These are phyloP conservation scores for Magnolia officinalis DNA, from an alignment of 164 flowering plant species.

Conservation along the genomic window DNA sequence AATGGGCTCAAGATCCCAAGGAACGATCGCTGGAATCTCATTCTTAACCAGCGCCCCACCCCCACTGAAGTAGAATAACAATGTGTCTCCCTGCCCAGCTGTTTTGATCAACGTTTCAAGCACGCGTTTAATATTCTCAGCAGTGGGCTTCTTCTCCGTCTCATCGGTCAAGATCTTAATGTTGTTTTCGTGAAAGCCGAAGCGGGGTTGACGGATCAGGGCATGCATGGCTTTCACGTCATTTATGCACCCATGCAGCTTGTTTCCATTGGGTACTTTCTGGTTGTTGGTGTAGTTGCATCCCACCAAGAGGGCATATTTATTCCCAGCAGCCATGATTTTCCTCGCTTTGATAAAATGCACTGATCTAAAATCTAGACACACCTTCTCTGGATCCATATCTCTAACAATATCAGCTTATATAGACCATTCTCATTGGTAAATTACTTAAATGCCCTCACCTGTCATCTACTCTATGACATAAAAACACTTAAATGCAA, in stretches of 20 bases:
- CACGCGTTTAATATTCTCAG: too few relatives aligned
- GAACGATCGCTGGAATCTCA: too few relatives aligned
- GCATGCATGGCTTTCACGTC: constrained; percentile 57
- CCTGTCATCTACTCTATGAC: neutral
- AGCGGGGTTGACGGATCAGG: constrained; percentile 20
- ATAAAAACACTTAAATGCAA: too few relatives aligned
- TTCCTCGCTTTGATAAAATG: too few relatives aligned
- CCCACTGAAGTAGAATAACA: constrained; percentile 76
- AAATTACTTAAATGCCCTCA: constrained; percentile 1
- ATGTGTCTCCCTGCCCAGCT: constrained; percentile 54
- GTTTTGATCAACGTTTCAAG: constrained; percentile 44
- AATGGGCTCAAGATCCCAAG: too few relatives aligned
- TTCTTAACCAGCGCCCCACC: constrained; percentile 52
- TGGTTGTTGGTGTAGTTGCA: constrained; percentile 63
- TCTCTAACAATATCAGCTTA: neutral
- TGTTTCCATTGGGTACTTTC: too few relatives aligned
- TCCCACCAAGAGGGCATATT: constrained; percentile 55
- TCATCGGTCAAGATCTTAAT: constrained; percentile 35
- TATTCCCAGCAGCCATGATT: constrained; percentile 29
- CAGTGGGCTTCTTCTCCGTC: too few relatives aligned
- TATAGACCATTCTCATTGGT: neutral
- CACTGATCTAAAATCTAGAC: neutral
- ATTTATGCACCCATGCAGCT: constrained; percentile 77
- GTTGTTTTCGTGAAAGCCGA: constrained; percentile 40
- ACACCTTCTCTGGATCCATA: neutral